These are phyloP conservation scores for Populus hybrid DNA, from an alignment of 441 rosid genomes.

Conservation along the genomic window DNA sequence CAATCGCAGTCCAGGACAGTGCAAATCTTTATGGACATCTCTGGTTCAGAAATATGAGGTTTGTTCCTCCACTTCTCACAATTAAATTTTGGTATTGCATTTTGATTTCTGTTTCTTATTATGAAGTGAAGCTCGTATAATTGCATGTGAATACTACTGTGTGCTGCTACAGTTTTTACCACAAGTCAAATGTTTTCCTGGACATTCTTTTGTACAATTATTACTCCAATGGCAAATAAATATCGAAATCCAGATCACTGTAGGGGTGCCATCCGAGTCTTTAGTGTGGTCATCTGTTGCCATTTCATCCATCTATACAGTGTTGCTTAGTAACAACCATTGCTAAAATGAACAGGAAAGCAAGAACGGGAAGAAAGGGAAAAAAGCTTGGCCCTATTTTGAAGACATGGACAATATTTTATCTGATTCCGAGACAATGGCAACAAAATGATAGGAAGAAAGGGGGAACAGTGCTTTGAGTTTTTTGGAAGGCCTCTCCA, in stretches of 20 bases:
- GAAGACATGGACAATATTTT: conserved; percentile 63
- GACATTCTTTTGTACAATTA: neutral
- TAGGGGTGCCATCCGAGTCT: neutral
- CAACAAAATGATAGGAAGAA: conserved; percentile 27
- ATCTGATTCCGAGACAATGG: conserved; percentile 22
- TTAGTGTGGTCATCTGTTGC: neutral
- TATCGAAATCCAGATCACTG: neutral
- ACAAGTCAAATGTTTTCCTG: neutral
- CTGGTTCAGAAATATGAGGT: conserved; percentile 84
- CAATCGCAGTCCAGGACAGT: conserved; percentile 71
- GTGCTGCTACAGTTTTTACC: neutral
- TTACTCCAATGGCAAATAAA: neutral
- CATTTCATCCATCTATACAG: neutral
- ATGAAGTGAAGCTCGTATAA: neutral
- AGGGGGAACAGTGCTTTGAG: neutral
- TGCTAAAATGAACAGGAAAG: conserved; percentile 45
- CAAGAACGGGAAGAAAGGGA: conserved; percentile 40
- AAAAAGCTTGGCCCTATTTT: conserved; percentile 65
- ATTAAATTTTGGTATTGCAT: neutral
- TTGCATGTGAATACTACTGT: neutral
- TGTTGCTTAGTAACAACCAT: neutral
- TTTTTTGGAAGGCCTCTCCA: neutral
- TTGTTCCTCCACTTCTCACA: conserved; percentile 17
- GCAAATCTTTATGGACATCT: conserved; percentile 90
- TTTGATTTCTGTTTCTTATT: neutral